Evolutionary conservation across 2,329 filamentous ascomycete genomes (phyloP), one percentile per base, ranked within the genome.

Genomic region (Ustulina deusta): DNA sequence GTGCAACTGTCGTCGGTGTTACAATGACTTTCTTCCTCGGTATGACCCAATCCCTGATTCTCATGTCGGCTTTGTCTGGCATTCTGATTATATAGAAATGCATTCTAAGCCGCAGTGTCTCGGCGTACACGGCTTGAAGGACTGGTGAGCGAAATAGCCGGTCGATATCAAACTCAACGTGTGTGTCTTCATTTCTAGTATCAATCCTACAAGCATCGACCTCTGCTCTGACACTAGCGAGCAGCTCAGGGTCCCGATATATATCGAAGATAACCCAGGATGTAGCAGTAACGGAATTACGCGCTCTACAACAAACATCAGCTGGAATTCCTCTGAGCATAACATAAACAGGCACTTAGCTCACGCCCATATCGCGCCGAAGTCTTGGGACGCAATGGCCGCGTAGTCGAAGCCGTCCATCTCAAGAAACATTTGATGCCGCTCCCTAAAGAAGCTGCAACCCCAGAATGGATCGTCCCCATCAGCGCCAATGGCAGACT

Each of bases 1-100:
- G 74, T 48, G 75, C 74, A 9, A 73, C 73, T n/a, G 74, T 76
- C n/a, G 74, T 76, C 10, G 66, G 46, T 25, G 73, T 70, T 11
- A 76, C 72, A 9, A 75, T 52, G 11, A 73, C 69, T 57, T 74
- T 74, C 29, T 55, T 66, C 34, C 68, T 69, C 2, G 74, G 74
- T 58, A 66, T 58, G 20, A 62, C 38, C 59, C 71, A 75, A 34
- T 74, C 67, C 59, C 61, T 62, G 52, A 75, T 74, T 6, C 65
- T 71, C 66, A 75, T 61, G 60, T 73, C 72, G 11, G 57, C 65
- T 9, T 46, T 69, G 22, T 75, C 74, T 6, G 72, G 59, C 72
- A 76, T 75, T 38, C 74, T 68, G 48, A 77, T 72, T 27, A 77
- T 71, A 60, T 77, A 77, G 29, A 76, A 76, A 65, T 77, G 71